Base-by-base conservation (phyloP, 805 yeast genomes). In the Debaryomyces castellii region DNA sequence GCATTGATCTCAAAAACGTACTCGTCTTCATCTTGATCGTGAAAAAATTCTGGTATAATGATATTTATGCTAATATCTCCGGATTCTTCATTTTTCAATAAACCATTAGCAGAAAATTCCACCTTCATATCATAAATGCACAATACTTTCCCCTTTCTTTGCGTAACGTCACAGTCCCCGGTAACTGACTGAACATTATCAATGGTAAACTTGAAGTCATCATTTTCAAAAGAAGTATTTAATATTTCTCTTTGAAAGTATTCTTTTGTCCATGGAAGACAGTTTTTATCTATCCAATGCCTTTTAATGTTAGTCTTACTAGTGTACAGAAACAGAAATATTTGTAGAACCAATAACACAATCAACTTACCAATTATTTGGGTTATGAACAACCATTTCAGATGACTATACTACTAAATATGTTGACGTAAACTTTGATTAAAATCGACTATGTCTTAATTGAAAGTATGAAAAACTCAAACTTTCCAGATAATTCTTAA, bases 131-230 rank as follows among this genome's bases (percentile, higher is more conserved):
- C 95, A 57, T 78, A 87, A 41, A 87, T 83, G 58, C 92, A 86
- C 55, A 81, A 78, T 21, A 84, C 88, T 64, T 82, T 85, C 7
- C 92, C 92, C 64, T 87, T 87, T 69, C 95, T 78, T 64, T 87
- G 92, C 18, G 89, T 83, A 11, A 87, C 91, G 56, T 87, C 87
- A 55, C 94, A 85, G 62, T 87, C 94, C 18, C 95, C 95, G 5
- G 71, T 58, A 14, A 72, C 62, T 5, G 77, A 61, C 21, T 63
- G 67, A 3, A 84, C 67, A 2, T 72, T 57, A 16, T 65, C 65
- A 37, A 83, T 55, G 7, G 63, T 46, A 35, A 66, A 52, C 18
- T 42, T 52, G 42, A 53, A 50, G 6, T 33, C 49, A 16, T 64
- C 71, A 28, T 59, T 49, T 43, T 64, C 66, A 33, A 52, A 51